Base-by-base conservation (phyloP, 1,284 basidiomycete species). In the Trametes sp. region DNA sequence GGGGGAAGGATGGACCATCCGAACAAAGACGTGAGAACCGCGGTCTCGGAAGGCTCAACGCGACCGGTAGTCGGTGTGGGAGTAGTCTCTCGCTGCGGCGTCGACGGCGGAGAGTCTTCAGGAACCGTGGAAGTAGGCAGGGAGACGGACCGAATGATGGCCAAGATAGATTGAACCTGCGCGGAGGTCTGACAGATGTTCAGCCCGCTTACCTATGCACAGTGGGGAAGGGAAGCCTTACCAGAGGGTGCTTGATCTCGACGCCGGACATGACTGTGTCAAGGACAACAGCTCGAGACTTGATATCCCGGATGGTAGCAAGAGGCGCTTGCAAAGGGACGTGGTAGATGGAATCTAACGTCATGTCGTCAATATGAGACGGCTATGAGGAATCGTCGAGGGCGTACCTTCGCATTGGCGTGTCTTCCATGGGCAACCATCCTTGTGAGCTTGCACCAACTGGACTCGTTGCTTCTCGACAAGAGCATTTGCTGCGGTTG, bases 401-500 rank as follows among this genome's bases (percentile, higher is more conserved):
- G 41, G 78, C 84, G 68, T 69, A 93, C 92, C 75, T 74, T 93
- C 90, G 69, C 92, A 93, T 72, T 94, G 92, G 58, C 85, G 82
- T 33, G 81, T 80, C 74, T 85, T 91, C 92, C 92, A 94, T 2
- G 92, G 92, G 71, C 92, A 94, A 0, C 90, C 89, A 56, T 86
- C 80, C 73, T 92, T 93, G 73, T 94, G 92, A 72, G 82, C 82
- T 14, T 85, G 82, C 1, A 93, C 84, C 9, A 94, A 76, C 42
- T 83, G 83, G 3, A 72, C 65, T 7, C 82, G 82, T 72, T 94
- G 92, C 70, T 89, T 93, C 72, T 92, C 89, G 33, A 92, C 77
- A 61, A 93, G 78, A 16, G 85, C 73, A 72, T 83, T 86, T 45
- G 87, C 91, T 91, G 68, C 13, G 70, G 24, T 58, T 23, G 55